Evolutionary conservation across 345 rosid genomes (phyloP), one percentile per base, ranked within the genome.

Genomic region (Pugionium dolabratum): DNA sequence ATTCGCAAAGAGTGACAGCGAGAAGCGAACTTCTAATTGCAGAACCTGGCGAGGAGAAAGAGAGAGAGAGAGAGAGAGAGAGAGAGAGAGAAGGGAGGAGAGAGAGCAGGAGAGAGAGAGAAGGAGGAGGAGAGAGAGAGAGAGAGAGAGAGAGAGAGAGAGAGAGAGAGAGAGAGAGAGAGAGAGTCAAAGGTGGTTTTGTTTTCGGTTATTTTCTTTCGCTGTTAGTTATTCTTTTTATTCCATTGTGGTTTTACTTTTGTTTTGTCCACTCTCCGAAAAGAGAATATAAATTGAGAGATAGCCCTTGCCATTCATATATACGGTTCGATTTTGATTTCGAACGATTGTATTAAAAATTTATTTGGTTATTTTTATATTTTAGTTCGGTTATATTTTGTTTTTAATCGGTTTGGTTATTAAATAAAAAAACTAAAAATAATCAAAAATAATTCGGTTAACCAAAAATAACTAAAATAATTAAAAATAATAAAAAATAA

Each of bases 231-330:
- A 9, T 48, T 58, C 71, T 59, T 66, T 66, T 66, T 30, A 66
- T 73, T 73, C 76, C 54, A 59, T 66, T 59, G 62, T 52, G 72
- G 62, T 59, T 36, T 66, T 59, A 56, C 67, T 59, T 73, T 63
- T 66, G 71, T 59, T 59, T 66, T 73, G 76, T 73, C 76, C 76
- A 73, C 62, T 66, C 71, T 65, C 26, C 18, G 28, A 56, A 42
- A 34, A 57, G 47, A 57, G 59, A 52, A 41, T 18, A 18, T 18
- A 18, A 18, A 18, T 18, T 18, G 18, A 18, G 18, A 18, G 18
- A 18, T 18, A 18, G 18, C 18, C 18, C 18, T 18, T 18, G 18
- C 18, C 18, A 18, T 18, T 18, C 18, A 18, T 18, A 18, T 18
- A 18, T 18, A 18, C 18, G 18, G 18, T 18, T 18, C 18, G 18